Evolutionary conservation across 2,329 filamentous ascomycete genomes (phyloP).

Genomic region (Aspergillus flavus): DNA sequence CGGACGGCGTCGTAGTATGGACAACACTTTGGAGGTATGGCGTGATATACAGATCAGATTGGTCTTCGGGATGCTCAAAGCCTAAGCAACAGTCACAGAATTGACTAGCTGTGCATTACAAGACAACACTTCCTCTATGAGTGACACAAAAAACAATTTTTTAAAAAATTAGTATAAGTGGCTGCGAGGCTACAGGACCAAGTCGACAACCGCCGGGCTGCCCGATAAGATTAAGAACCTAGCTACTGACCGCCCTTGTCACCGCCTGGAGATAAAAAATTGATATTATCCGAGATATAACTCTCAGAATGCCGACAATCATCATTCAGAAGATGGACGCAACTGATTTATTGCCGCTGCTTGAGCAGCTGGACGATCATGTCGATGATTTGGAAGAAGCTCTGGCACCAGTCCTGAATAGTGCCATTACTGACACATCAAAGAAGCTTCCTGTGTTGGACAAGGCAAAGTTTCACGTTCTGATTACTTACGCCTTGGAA

Average conservation of each 20-base stretch:
- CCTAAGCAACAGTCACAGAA: not conserved
- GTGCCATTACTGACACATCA: constrained; percentile 66
- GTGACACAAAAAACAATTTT: too few relatives aligned
- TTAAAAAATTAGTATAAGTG: not conserved
- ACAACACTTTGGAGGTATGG: constrained; percentile 36
- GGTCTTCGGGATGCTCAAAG: not conserved
- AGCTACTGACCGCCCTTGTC: constrained; percentile 20
- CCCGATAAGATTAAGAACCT: not conserved
- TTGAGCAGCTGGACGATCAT: constrained; percentile 74
- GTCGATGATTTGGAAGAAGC: constrained; percentile 77
- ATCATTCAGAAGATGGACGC: constrained; percentile 51
- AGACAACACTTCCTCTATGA: not conserved
- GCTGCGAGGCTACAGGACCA: not conserved
- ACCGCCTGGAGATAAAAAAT: constrained; percentile 28
- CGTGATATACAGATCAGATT: not conserved
- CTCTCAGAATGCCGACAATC: constrained; percentile 7
- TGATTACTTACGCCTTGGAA: constrained; percentile 85
- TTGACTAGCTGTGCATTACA: not conserved
- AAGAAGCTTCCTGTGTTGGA: constrained; percentile 87
- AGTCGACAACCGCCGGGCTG: not conserved
- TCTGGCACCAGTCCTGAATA: constrained; percentile 71
- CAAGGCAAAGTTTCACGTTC: constrained; percentile 90
- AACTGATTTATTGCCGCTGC: constrained; percentile 64
- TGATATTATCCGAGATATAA: constrained; percentile 7
- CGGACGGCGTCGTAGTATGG: constrained; percentile 36